A percentile compares a stretch with the other conserved stretches of the same genome.
Conservation (phyloP, 352 stramenopile genomes). For the Elongisporangium anandrum region DNA sequence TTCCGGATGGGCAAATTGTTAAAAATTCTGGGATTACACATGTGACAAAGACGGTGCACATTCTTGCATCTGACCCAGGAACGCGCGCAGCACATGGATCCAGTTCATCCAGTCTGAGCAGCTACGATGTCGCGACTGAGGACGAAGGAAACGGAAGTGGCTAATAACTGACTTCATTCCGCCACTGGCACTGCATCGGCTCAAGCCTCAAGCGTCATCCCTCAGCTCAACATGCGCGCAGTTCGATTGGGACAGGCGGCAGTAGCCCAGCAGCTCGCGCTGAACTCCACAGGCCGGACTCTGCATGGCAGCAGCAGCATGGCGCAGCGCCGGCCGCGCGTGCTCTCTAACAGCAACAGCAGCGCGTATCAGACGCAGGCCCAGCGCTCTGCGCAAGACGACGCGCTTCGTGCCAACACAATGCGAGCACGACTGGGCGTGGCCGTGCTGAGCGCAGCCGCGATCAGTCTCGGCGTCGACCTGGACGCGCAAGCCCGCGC, state of each 20-base stretch:
- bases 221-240: not conserved
- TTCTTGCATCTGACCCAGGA: not conserved
- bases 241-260: not conserved
- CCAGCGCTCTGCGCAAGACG: constrained; percentile 8
- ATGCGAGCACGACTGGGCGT: constrained; percentile 22
- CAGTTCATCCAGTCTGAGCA: not conserved
- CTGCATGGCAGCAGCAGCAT: constrained; percentile 14
- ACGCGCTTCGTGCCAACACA: constrained; percentile 4
- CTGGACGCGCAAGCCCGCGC: constrained; percentile 34
- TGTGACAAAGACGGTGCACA: not conserved
- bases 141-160: not conserved
- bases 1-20: not conserved
- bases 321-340: constrained; percentile 8
- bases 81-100: not conserved
- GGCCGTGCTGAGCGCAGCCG: constrained; percentile 40
- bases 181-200: not conserved
- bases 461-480: constrained; percentile 36
- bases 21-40: not conserved
- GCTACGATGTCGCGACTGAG: not conserved
- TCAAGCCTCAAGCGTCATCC: not conserved
- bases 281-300: constrained; percentile 10
- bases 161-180: not conserved
- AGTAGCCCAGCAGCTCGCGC: not conserved
- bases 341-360: constrained; percentile 15
- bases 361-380: constrained; percentile 36